Evolutionary conservation across 371 early-diverging fungal species (phyloP), one percentile per base, ranked within the genome.

Genomic region (Apophysomyces sp.): DNA sequence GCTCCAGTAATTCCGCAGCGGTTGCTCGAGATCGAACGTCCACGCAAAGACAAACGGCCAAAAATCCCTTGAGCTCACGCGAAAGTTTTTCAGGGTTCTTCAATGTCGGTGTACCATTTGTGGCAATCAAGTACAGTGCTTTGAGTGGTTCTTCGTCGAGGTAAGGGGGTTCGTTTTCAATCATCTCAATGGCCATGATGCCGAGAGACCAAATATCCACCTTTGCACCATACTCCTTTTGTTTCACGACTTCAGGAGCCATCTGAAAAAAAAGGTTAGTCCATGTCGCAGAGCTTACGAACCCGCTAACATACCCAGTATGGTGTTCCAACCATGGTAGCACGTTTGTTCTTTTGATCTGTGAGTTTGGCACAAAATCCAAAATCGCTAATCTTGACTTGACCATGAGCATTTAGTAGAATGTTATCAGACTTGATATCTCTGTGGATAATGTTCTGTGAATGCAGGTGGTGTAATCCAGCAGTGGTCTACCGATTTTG

Each of bases 371-470:
- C 95, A 70, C 95, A 96, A 74, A 96, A 96, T 9, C 98, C 98
- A 81, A 99, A 97, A 8, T 74, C 89, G 78, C 91, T 94, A 60
- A 99, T 89, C 76, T 98, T 98, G 62, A 98, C 94, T 65, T 93
- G 89, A 15, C 98, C 97, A 31, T 89, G 82, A 27, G 83, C 76
- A 70, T 89, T 89, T 58, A 98, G 69, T 40, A 98, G 75, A 12
- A 98, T 89, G 71, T 98, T 99, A 62, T 98, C 98, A 5, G 92
- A 91, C 73, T 98, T 98, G 73, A 99, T 94, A 77, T 99, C 99
- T 70, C 99, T 87, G 74, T 97, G 96, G 67, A 98, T 95, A 64
- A 99, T 95, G 63, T 89, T 88, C 60, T 91, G 89, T 56, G 78
- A 76, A 74, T 99, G 99, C 64, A 99, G 78, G 77, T 96, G 95